A percentile compares a stretch with the other conserved stretches of the same genome.
These are phyloP conservation scores for Nephelium lappaceum DNA, from an alignment of 345 rosid genomes.

Conservation along the genomic window DNA sequence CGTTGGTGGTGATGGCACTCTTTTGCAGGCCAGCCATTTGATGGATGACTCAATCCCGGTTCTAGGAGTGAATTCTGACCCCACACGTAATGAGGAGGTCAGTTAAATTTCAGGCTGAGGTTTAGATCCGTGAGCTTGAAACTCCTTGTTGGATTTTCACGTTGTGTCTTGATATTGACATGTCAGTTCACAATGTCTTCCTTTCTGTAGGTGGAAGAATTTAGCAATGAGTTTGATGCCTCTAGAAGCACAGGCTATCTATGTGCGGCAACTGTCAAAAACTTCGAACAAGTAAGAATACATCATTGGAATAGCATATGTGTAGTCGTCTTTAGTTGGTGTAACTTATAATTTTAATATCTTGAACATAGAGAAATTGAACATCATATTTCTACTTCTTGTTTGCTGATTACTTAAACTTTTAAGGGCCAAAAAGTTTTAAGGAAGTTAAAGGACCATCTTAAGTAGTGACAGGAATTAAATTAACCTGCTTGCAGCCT, in stretches of 20 bases:
- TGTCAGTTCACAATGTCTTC: background rate
- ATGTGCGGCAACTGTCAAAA: slow-evolving; percentile 80
- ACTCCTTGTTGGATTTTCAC: background rate
- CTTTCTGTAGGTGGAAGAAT: slow-evolving; percentile 59
- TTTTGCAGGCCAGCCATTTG: slow-evolving; percentile 90
- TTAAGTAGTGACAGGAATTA: too few relatives aligned
- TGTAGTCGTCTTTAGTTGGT: background rate
- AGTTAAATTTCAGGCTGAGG: slow-evolving; percentile 10
- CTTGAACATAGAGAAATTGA: background rate
- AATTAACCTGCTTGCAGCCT: too few relatives aligned
- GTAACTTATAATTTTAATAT: background rate
- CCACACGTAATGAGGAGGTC: slow-evolving; percentile 82
- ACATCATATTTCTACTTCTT: too few relatives aligned
- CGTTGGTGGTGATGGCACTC: slow-evolving; percentile 94
- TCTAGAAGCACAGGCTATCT: slow-evolving; percentile 85
- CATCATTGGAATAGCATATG: background rate
- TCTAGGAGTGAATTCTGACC: slow-evolving; percentile 92
- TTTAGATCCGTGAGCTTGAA: background rate
- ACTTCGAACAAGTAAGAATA: slow-evolving; percentile 71
- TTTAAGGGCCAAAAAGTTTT: too few relatives aligned
- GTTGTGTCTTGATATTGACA: background rate
- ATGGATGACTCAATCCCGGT: slow-evolving; percentile 75
- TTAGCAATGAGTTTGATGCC: slow-evolving; percentile 76
- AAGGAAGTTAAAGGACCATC: too few relatives aligned
- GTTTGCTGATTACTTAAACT: background rate